Percentiles rank a stretch among this genome's conserved stretches.
These are phyloP conservation scores for Phragmites australis DNA, from an alignment of 176 grass and related monocot genomes.

Conservation along the genomic window DNA sequence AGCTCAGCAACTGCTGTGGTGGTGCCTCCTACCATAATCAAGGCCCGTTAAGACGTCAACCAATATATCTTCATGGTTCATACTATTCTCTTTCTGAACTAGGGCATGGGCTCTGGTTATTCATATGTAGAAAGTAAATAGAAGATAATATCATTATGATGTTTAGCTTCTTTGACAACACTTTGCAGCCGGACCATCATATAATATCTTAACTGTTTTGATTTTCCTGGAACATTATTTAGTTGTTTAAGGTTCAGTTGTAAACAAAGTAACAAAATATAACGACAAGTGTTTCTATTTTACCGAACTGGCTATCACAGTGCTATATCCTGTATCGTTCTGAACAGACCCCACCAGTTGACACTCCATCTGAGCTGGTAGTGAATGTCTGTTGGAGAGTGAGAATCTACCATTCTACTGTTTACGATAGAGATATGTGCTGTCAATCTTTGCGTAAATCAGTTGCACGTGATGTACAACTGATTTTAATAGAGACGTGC, in stretches of 20 bases:
- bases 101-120: background rate
- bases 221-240: background rate
- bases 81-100: background rate
- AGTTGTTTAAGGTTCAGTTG: background rate
- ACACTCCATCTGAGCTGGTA: constrained; percentile 40
- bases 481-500: constrained; percentile 13
- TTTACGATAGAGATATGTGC: constrained; percentile 32
- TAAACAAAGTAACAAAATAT: constrained; percentile 4
- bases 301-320: constrained; percentile 19
- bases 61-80: background rate
- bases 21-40: background rate
- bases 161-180: background rate
- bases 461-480: constrained; percentile 1
- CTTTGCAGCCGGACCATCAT: background rate
- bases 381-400: constrained; percentile 39
- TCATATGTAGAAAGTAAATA: background rate
- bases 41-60: background rate
- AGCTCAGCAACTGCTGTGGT: constrained; percentile 16
- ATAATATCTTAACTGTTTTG: background rate
- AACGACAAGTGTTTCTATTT: constrained; percentile 36
- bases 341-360: constrained; percentile 25
- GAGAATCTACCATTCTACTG: constrained; percentile 43
- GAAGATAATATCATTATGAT: constrained; percentile 7
- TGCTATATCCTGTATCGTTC: constrained; percentile 29
- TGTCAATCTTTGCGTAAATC: constrained; percentile 39